A percentile compares a stretch with the other conserved stretches of the same genome.
Conservation (phyloP, 164 flowering plant genomes). For the Macadamia tetraphylla region DNA sequence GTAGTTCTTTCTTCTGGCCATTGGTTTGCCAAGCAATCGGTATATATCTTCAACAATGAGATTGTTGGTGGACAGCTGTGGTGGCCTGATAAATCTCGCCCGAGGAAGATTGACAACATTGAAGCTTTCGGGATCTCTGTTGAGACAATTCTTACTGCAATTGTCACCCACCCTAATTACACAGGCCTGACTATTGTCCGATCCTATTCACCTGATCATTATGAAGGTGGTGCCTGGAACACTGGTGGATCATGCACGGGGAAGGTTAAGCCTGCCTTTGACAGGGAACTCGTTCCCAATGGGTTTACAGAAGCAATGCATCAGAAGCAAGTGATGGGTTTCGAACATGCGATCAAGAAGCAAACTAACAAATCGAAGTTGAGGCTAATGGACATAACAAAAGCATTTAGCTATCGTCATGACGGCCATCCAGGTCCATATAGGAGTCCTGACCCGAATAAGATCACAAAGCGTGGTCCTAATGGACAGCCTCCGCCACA, state of each 20-base stretch:
- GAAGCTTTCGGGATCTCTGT: constrained; percentile 85
- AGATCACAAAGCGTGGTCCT: constrained; percentile 74
- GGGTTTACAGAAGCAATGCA: constrained; percentile 80
- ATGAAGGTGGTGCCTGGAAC: constrained; percentile 96
- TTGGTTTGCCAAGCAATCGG: constrained; percentile 94
- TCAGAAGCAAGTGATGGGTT: constrained; percentile 69
- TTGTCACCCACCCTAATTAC: constrained; percentile 62
- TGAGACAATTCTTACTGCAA: constrained; percentile 60
- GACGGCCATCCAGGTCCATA: constrained; percentile 99
- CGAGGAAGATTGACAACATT: constrained; percentile 55
- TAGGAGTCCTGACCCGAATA: constrained; percentile 77
- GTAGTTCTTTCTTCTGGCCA: constrained; percentile 91
- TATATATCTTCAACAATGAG: constrained; percentile 63
- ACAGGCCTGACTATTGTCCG: constrained; percentile 81
- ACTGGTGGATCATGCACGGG: constrained; percentile 98
- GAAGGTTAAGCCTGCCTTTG: constrained; percentile 51
- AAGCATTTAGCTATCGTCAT: constrained; percentile 59
- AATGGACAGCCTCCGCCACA: constrained; percentile 92
- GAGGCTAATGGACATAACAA: constrained; percentile 82
- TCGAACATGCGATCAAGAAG: constrained; percentile 50
- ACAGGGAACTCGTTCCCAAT: constrained; percentile 55
- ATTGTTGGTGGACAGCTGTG: constrained; percentile 90
- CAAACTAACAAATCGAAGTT: constrained; percentile 44
- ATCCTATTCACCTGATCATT: constrained; percentile 89
- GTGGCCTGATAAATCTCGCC: constrained; percentile 69